Percentiles rank a stretch among this genome's conserved stretches.
These are phyloP conservation scores for Wickerhamiella siamensis DNA, from an alignment of 805 yeast species.

Conservation along the genomic window DNA sequence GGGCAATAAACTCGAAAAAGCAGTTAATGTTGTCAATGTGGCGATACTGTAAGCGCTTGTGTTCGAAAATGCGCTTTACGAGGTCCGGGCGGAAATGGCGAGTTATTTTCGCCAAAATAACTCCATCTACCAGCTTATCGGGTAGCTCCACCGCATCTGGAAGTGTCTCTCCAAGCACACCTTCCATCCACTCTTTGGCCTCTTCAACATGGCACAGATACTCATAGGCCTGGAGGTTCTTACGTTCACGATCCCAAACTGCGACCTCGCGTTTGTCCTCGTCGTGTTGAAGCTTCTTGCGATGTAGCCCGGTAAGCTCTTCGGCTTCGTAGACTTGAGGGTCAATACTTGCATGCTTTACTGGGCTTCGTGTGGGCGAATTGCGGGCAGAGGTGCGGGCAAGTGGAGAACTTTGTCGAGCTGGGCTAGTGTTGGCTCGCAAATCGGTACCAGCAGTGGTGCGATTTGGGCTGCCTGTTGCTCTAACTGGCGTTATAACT, in stretches of 20 bases:
- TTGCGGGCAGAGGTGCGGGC: no score
- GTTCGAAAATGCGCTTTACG: constrained; percentile 39
- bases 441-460: not conserved
- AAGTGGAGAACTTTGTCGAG: not conserved
- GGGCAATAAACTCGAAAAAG: constrained; percentile 54
- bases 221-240: constrained; percentile 45
- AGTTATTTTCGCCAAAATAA: constrained; percentile 65
- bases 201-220: constrained; percentile 69
- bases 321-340: constrained; percentile 12
- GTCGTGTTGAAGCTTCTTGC: constrained; percentile 23
- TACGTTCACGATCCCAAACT: constrained; percentile 28
- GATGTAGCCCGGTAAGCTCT: constrained; percentile 22
- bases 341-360: not conserved
- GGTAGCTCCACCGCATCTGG: constrained; percentile 47
- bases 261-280: constrained; percentile 19
- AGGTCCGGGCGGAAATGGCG: constrained; percentile 54
- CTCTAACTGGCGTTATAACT: constrained; percentile 1
- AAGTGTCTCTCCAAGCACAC: constrained; percentile 41
- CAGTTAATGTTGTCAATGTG: constrained; percentile 87
- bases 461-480: constrained; percentile 1
- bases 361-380: not conserved
- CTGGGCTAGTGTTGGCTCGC: not conserved
- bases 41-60: constrained; percentile 60
- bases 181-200: constrained; percentile 70
- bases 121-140: constrained; percentile 68